Evolutionary conservation across 768 basidiomycete genomes (phyloP).

Genomic region (Panaeolus papilionaceus): DNA sequence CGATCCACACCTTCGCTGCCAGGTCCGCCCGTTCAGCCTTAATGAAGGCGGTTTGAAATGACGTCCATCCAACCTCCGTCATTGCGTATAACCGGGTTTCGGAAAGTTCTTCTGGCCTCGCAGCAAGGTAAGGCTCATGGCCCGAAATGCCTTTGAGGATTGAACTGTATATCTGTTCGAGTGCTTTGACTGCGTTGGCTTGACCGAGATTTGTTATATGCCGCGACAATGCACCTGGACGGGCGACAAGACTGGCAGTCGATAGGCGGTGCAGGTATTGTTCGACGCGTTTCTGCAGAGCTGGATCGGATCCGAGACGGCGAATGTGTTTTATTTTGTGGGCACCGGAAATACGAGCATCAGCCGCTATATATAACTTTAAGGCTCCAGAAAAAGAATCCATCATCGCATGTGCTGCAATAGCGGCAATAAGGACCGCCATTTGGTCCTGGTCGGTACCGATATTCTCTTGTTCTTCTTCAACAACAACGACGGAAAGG

Average conservation of each 20-base stretch:
- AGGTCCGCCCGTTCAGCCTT: conserved; percentile 58
- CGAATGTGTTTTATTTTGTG: conserved; percentile 46
- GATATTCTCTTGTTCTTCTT: conserved; percentile 21
- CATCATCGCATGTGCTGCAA: conserved; percentile 66
- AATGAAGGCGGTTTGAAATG: conserved; percentile 71
- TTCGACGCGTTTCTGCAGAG: conserved; percentile 47
- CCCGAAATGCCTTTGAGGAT: conserved; percentile 58
- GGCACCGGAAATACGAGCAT: conserved; percentile 40
- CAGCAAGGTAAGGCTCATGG: conserved; percentile 59
- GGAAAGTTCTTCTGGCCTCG: conserved; percentile 43
- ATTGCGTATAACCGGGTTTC: conserved; percentile 44
- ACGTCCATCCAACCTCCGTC: conserved; percentile 64
- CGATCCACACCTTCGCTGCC: conserved; percentile 72
- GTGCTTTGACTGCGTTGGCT: conserved; percentile 32
- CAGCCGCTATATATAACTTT: conserved; percentile 44
- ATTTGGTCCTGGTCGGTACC: conserved; percentile 37
- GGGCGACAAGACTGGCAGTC: conserved; percentile 56
- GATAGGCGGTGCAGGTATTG: conserved; percentile 55
- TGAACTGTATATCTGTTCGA: conserved; percentile 57
- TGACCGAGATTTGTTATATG: conserved; percentile 55
- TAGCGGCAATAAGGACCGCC: conserved; percentile 54
- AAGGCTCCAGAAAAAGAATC: conserved; percentile 66
- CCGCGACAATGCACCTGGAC: conserved; percentile 53
- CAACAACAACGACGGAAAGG: conserved; percentile 18
- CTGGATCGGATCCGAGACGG: conserved; percentile 39